These are phyloP conservation scores for Barnettozyma californica DNA, from an alignment of 805 yeast genomes.

Conservation along the genomic window DNA sequence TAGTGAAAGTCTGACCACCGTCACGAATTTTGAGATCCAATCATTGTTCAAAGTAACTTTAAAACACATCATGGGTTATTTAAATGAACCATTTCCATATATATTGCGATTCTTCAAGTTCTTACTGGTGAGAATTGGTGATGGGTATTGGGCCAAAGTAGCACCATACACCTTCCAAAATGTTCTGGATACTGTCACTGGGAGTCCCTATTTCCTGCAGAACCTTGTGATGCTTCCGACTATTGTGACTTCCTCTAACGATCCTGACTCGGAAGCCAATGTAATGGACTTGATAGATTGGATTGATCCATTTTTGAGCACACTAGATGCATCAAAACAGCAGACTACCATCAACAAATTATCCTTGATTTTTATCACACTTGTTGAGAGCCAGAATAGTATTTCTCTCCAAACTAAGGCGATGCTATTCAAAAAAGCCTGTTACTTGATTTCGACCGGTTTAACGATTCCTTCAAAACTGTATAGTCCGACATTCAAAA, in stretches of 20 bases:
- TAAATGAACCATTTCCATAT: conserved; percentile 37
- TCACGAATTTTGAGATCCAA: conserved; percentile 28
- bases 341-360: conserved; percentile 49
- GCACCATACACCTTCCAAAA: conserved; percentile 51
- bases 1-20: conserved; percentile 17
- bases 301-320: conserved; percentile 41
- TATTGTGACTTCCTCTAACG: conserved; percentile 25
- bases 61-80: conserved; percentile 47
- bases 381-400: conserved; percentile 31
- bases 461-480: conserved; percentile 15
- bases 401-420: conserved; percentile 32
- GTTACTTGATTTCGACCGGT: conserved; percentile 10
- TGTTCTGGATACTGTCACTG: conserved; percentile 54
- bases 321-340: conserved; percentile 43
- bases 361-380: conserved; percentile 42
- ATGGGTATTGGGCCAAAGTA: conserved; percentile 49
- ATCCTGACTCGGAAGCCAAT: conserved; percentile 27
- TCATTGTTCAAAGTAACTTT: conserved; percentile 37
- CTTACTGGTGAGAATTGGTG: conserved; percentile 38
- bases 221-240: conserved; percentile 29
- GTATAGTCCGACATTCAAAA: conserved; percentile 26
- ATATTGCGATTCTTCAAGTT: conserved; percentile 47
- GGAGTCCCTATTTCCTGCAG: conserved; percentile 43
- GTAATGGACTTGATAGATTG: conserved; percentile 48
- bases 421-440: conserved; percentile 28